Evolutionary conservation across 139 green algal species (phyloP), one percentile per base, ranked within the genome.

Genomic region (Astrephomene gubernaculifera): DNA sequence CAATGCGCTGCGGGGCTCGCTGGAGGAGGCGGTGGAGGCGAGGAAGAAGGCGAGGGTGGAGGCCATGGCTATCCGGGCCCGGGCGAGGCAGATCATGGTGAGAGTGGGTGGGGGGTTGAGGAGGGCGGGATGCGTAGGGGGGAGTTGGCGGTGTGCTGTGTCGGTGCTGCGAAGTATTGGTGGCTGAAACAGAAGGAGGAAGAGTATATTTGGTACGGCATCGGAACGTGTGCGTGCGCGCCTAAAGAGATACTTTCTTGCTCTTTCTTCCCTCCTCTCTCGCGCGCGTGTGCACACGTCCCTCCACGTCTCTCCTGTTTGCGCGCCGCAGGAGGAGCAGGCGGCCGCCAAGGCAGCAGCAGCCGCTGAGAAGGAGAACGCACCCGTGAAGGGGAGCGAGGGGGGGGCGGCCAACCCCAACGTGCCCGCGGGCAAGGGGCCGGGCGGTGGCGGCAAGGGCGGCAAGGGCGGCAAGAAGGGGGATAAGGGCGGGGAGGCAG

Each of bases 281-380:
- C n/a, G n/a, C n/a, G n/a, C n/a, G n/a, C n/a, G n/a, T n/a, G n/a
- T n/a, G n/a, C n/a, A n/a, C n/a, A n/a, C n/a, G n/a, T n/a, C n/a
- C n/a, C n/a, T n/a, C n/a, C n/a, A n/a, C n/a, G n/a, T n/a, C n/a
- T n/a, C n/a, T n/a, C n/a, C n/a, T n/a, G n/a, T 14, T 61, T 86
- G 67, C 76, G 81, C 35, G 87, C 89, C 33, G 38, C 82, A 92
- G 84, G 79, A 89, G 67, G 89, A 93, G 61, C 83, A 82, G 35
- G 67, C 71, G 19, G 90, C 86, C 27, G 83, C 82, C 1, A 89
- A 89, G 83, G 60, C 84, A 45, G 79, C 63, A 19, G 60, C 71
- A 33, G 54, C n/a, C n/a, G n/a, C 81, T 22, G 87, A 85, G 38
- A 87, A 89, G 33, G 79, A 85, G 31, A 82, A 74, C 5, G 71